phyloP scores from a whole-genome alignment of 2,329 filamentous ascomycete species.

The Rutstroemia sp. region DNA sequence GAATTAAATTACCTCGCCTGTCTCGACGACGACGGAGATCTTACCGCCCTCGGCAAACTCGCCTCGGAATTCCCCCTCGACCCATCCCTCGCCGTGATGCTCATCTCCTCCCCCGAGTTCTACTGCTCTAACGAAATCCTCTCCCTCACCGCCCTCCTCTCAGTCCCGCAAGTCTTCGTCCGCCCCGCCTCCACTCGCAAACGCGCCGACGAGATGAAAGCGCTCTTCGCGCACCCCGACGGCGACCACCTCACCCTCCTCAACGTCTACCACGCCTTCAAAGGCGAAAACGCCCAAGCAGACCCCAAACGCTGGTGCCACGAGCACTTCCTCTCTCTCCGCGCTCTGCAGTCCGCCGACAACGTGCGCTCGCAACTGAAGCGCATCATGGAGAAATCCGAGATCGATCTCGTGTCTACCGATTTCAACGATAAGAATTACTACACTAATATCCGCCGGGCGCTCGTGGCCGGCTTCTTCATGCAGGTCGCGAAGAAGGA shows the following conservation, averaged over 20 bases:
- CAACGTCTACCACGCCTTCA: conserved; percentile 98
- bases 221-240: conserved; percentile 82
- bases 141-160: conserved; percentile 87
- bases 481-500: conserved; percentile 99
- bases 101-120: conserved; percentile 95
- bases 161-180: conserved; percentile 89
- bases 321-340: conserved; percentile 87
- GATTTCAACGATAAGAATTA: conserved; percentile 94
- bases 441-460: conserved; percentile 93
- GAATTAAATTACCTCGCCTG: conserved; percentile 97
- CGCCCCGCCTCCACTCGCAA: conserved; percentile 80
- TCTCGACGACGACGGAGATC: conserved; percentile 89
- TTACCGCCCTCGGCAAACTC: conserved; percentile 76
- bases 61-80: conserved; percentile 96
- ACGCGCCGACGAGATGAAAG: conserved; percentile 96
- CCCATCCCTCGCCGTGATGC: conserved; percentile 90
- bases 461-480: conserved; percentile 92
- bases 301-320: conserved; percentile 91
- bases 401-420: conserved; percentile 79
- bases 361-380: conserved; percentile 87
- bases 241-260: conserved; percentile 94
- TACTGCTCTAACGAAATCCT: conserved; percentile 98
- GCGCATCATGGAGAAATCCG: conserved; percentile 93
- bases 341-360: conserved; percentile 85
- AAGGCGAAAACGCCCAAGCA: conserved; percentile 58